Evolutionary conservation across 345 rosid genomes (phyloP), one percentile per base, ranked within the genome.

Genomic region (Euphorbia tirucalli): DNA sequence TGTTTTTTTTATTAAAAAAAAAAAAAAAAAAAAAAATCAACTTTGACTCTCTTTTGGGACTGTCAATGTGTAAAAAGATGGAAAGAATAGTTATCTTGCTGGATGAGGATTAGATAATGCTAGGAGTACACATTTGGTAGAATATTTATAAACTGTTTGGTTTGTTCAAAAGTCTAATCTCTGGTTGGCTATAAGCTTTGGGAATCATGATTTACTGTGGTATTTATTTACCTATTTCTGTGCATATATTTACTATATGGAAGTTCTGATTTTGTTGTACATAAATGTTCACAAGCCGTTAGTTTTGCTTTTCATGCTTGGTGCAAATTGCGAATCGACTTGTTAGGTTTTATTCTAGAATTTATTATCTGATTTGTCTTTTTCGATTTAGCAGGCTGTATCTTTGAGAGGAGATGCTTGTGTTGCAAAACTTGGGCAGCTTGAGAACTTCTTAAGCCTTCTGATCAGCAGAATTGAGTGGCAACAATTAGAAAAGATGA

Each of bases 371-470:
- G 11, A 4, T 24, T 7, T 24, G 27, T 56, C 11, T 50, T 5
- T 50, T 18, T 7, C 22, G 15, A 7, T 46, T 69, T 77, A 66
- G 46, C 91, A 90, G 99, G 91, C 88, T 3, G 88, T 85, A 32
- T 88, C 85, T 11, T 66, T 81, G 66, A 78, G 85, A 44, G 89
- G 86, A n/a, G 90, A 94, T 71, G 82, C 82, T 0, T 81, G 79
- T 56, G 62, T 77, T 39, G 73, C 78, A 65, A 88, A 87, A 72
- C 87, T 95, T 3, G 75, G 78, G 71, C 93, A 82, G 68, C 87
- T 95, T 0, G 89, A 86, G 76, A 82, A 70, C 61, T 95, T 95
- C 78, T 69, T 87, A 76, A 80, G 79, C 83, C 86, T 82, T 31
- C 89, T 95, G 10, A 63, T 88, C 48, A 70, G 84, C 82, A 68